Evolutionary conservation across 306 rosid genomes (phyloP), one percentile per base, ranked within the genome.

Genomic region (Begonia peltatifolia): DNA sequence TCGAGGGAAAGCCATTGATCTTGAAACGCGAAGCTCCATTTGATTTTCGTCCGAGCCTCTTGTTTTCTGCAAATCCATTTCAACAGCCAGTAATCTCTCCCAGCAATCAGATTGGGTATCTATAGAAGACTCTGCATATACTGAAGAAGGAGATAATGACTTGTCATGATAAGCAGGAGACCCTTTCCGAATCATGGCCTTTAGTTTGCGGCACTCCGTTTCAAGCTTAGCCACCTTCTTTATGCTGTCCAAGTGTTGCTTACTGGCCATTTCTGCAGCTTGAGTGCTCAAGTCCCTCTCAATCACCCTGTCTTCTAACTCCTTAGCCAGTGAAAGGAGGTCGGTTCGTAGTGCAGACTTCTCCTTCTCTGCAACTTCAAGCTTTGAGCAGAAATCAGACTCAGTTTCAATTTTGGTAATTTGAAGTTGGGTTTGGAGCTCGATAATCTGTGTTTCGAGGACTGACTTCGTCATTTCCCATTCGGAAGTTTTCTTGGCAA

Each of bases 181-280:
- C 59, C 72, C 61, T 73, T 69, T 86, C 41, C 74, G 78, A 47
- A 77, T 63, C 17, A 58, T 59, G 62, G 73, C 71, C 42, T 71
- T 82, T 58, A 82, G 69, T 59, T 74, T 74, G n/a, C 83, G 76
- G 64, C 83, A 79, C 69, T 86, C 93, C 11, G 83, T 77, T 75
- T 86, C 87, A 48, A 86, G 87, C 78, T 77, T 86, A 50, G 84
- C 74, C 62, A 79, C 64, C 78, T 75, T 86, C 74, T 64, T 82
- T 23, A 75, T 64, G 67, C 78, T 68, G 60, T 75, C 93, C 54
- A 86, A 62, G 65, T 77, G 74, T 56, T 86, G 95, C 70, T 73
- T 86, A 62, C 93, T 79, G 46, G 83, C 93, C 58, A 79, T 59
- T 70, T 86, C 95, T 43, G 95, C 95, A 47, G 87, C 76, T 68